Conservation (phyloP, 495 filamentous ascomycete genomes). For the Xylaria scruposa region DNA sequence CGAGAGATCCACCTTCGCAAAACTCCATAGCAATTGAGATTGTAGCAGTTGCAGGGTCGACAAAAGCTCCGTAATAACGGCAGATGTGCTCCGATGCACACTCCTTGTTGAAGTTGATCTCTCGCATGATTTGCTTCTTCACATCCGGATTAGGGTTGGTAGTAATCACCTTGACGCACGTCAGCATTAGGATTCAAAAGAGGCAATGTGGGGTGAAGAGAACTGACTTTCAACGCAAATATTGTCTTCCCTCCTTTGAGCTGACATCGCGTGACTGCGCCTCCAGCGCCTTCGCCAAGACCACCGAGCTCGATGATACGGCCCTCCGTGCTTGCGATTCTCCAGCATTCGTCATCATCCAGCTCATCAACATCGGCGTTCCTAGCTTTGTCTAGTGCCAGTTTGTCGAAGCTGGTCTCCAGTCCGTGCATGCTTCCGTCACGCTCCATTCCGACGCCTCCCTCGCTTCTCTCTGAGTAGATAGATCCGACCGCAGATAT, state of each 20-base stretch:
- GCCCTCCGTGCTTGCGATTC: slow-evolving; percentile 85
- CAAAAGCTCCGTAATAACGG: slow-evolving; percentile 95
- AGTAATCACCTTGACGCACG: slow-evolving; percentile 79
- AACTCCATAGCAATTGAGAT: slow-evolving; percentile 99
- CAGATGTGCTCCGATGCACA: slow-evolving; percentile 95
- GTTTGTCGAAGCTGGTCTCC: slow-evolving; percentile 71
- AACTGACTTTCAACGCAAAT: slow-evolving; percentile 90
- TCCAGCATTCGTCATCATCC: slow-evolving; percentile 95
- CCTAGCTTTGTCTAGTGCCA: slow-evolving; percentile 78
- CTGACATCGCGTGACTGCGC: slow-evolving; percentile 90
- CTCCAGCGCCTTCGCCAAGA: slow-evolving; percentile 93
- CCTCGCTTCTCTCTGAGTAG: slow-evolving; percentile 75
- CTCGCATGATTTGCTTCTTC: slow-evolving; percentile 95
- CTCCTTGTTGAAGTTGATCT: slow-evolving; percentile 96
- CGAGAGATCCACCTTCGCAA: slow-evolving; percentile 93
- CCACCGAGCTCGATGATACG: slow-evolving; percentile 87
- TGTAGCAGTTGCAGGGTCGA: slow-evolving; percentile 88
- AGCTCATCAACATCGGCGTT: slow-evolving; percentile 90
- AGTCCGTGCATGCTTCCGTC: slow-evolving; percentile 72
- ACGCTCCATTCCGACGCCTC: slow-evolving; percentile 71
- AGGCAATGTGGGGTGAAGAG: slow-evolving; percentile 13
- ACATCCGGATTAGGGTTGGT: slow-evolving; percentile 97
- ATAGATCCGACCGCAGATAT: slow-evolving; percentile 85
- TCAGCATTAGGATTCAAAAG: slow-evolving; percentile 30
- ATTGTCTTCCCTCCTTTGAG: slow-evolving; percentile 90